phyloP scores from a whole-genome alignment of 805 yeast genomes.

The Candida vartiovaarae region DNA sequence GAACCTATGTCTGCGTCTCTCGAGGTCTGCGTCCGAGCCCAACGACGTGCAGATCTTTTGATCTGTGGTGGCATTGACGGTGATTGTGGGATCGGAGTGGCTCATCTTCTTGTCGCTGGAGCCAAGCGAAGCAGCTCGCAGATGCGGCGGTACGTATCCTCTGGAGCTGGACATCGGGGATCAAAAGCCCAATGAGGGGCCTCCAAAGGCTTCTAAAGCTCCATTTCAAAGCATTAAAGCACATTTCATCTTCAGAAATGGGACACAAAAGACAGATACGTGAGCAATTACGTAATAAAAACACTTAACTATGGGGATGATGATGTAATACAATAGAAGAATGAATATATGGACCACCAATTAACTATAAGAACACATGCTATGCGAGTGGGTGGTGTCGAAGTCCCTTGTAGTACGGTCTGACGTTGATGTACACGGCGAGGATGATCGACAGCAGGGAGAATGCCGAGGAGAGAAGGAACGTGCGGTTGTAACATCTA shows the following conservation, averaged over 20 bases:
- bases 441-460: constrained; percentile 13
- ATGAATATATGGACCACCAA: too few relatives aligned
- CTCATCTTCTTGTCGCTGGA: too few relatives aligned
- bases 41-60: too few relatives aligned
- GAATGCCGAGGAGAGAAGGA: constrained; percentile 30
- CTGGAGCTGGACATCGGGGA: not conserved
- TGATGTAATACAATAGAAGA: not conserved
- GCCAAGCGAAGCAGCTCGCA: not conserved
- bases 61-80: too few relatives aligned
- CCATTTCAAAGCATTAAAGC: too few relatives aligned
- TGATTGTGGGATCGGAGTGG: too few relatives aligned
- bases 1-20: constrained; percentile 30
- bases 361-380: too few relatives aligned
- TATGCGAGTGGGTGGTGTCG: too few relatives aligned
- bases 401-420: constrained; percentile 2
- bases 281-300: too few relatives aligned
- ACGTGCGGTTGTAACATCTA: constrained; percentile 34
- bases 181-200: not conserved
- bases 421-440: constrained; percentile 13
- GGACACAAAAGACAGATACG: too few relatives aligned
- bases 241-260: too few relatives aligned
- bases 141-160: not conserved
- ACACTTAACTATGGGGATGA: not conserved
- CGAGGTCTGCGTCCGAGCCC: constrained; percentile 9
- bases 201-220: not conserved